A percentile compares a stretch with the other conserved stretches of the same genome.
These are phyloP conservation scores for Colletotrichum godetiae DNA, from an alignment of 2,329 filamentous ascomycete genomes.

Conservation along the genomic window DNA sequence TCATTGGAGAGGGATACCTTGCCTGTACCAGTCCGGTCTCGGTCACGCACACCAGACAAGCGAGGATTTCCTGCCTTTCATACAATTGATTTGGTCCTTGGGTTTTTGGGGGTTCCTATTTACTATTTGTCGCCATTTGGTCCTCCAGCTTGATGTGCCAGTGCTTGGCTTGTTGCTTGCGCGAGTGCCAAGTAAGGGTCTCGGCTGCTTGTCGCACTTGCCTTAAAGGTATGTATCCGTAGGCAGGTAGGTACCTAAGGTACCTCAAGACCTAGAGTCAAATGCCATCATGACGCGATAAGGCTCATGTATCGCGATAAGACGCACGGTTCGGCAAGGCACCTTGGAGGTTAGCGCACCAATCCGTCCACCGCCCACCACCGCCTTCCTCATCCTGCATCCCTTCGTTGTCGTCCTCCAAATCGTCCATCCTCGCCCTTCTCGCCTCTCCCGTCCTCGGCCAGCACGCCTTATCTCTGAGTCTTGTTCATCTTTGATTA, in stretches of 20 bases:
- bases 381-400: not conserved
- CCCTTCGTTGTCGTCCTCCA: not conserved
- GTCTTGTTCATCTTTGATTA: not conserved
- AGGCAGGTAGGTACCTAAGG: no score
- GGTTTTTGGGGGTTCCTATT: no score
- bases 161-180: not conserved
- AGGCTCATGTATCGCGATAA: constrained; percentile 36
- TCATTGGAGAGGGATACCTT: constrained; percentile 30
- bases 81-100: no score
- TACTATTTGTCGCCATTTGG: no score
- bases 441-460: not conserved
- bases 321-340: constrained; percentile 1
- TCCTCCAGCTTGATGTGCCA: no score
- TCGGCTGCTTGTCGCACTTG: constrained; percentile 19
- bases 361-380: constrained; percentile 3
- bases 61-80: not conserved
- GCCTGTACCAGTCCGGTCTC: constrained; percentile 33
- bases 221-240: no score
- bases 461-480: not conserved
- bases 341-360: not conserved
- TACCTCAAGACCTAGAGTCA: not conserved
- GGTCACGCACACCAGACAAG: constrained; percentile 6
- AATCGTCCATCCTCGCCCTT: not conserved
- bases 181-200: constrained; percentile 22
- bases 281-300: constrained; percentile 37